phyloP scores from a whole-genome alignment of 2,329 filamentous ascomycete genomes.

The Epicoccum sorghinum region DNA sequence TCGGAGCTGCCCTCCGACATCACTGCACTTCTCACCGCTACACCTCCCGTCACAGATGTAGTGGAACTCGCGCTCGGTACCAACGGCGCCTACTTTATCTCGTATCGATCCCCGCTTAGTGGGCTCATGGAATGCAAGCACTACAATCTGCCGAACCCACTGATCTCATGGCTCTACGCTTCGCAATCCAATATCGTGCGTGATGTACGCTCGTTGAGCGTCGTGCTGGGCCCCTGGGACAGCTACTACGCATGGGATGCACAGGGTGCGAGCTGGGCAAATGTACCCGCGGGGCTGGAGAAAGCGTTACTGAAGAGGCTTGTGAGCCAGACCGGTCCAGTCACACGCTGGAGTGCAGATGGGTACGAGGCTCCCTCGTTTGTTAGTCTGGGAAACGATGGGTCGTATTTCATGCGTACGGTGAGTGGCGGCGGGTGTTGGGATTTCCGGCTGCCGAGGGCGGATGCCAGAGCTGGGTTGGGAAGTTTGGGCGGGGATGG shows the following conservation, averaged over 20 bases:
- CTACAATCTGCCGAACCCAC: constrained; percentile 42
- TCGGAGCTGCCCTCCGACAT: constrained; percentile 37
- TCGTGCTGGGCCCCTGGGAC: constrained; percentile 37
- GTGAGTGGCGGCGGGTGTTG: constrained; percentile 40
- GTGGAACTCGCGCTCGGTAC: constrained; percentile 34
- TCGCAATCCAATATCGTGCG: constrained; percentile 33
- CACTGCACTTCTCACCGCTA: constrained; percentile 37
- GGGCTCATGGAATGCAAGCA: constrained; percentile 26
- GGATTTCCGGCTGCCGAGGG: constrained; percentile 30
- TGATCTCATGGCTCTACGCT: constrained; percentile 37
- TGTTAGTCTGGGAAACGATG: constrained; percentile 38
- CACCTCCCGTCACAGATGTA: constrained; percentile 36
- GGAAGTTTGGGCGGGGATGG: constrained; percentile 21
- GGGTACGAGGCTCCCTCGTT: constrained; percentile 38
- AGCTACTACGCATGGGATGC: constrained; percentile 41
- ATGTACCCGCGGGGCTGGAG: constrained; percentile 35
- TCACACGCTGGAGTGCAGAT: constrained; percentile 28
- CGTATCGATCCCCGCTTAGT: constrained; percentile 30
- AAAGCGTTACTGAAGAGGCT: constrained; percentile 32
- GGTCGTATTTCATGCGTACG: constrained; percentile 41
- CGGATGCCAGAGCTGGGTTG: constrained; percentile 18
- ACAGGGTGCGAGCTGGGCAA: constrained; percentile 33
- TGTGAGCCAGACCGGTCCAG: constrained; percentile 20
- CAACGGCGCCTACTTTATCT: constrained; percentile 35
- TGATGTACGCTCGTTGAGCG: constrained; percentile 34